phyloP scores from a whole-genome alignment of 805 yeast species.

The Saturnispora sekii region DNA sequence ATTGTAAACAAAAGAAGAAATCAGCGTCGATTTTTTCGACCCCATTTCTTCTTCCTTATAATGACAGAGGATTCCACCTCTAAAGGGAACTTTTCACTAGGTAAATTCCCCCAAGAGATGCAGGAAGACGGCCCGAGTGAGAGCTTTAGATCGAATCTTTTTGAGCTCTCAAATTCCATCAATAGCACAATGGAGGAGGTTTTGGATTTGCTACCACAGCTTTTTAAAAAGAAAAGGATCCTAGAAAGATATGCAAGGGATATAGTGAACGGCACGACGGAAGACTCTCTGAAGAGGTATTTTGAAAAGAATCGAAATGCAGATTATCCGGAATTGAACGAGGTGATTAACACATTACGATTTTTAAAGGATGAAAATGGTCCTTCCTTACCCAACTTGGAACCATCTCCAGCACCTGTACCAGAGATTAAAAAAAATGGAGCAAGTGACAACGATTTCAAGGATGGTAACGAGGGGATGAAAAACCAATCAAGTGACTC shows the following conservation, averaged over 20 bases:
- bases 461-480: background rate
- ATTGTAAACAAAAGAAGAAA: background rate
- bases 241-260: constrained; percentile 6
- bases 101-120: background rate
- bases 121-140: background rate
- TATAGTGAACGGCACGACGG: background rate
- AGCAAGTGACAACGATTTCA: background rate
- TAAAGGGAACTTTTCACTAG: background rate
- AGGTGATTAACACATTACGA: background rate
- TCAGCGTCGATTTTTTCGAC: constrained; percentile 7
- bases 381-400: background rate
- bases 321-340: background rate
- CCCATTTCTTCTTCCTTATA: background rate
- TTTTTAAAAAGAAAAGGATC: constrained; percentile 6
- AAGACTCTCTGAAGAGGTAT: constrained; percentile 4
- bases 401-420: too few relatives aligned
- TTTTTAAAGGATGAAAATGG: constrained; percentile 1
- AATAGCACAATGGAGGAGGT: constrained; percentile 5
- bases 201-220: constrained; percentile 3
- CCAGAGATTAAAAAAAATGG: background rate
- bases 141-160: constrained; percentile 2
- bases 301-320: constrained; percentile 1
- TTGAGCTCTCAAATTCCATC: constrained; percentile 8
- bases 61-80: background rate
- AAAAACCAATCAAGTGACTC: background rate